These are phyloP conservation scores for Fusarium solani-melongenae DNA, from an alignment of 2,329 filamentous ascomycete genomes.

Conservation along the genomic window DNA sequence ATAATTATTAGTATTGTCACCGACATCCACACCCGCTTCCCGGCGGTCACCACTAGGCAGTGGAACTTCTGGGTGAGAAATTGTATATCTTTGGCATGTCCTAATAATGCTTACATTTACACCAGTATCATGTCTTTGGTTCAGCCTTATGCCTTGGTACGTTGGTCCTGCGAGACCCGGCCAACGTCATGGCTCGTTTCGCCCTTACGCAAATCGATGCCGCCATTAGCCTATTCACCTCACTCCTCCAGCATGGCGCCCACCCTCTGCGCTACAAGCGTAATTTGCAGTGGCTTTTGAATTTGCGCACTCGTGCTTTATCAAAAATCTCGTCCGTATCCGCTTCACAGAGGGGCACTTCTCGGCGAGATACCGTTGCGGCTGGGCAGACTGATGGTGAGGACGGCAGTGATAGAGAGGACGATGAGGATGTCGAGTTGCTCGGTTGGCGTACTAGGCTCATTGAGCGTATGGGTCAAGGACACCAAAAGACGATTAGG, in stretches of 20 bases:
- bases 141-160: constrained; percentile 4
- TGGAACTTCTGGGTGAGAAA: constrained; percentile 7
- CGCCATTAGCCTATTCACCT: constrained; percentile 5
- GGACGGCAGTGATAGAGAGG: neutral
- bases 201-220: constrained; percentile 3
- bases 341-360: neutral
- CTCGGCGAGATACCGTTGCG: neutral
- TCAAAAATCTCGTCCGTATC: neutral
- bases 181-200: constrained; percentile 1
- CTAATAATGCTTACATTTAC: neutral
- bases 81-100: neutral
- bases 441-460: constrained; percentile 10
- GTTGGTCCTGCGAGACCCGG: neutral
- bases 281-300: constrained; percentile 5
- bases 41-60: neutral
- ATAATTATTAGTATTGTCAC: constrained; percentile 5
- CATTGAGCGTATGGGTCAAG: constrained; percentile 6
- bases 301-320: constrained; percentile 1
- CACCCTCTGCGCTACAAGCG: constrained; percentile 2
- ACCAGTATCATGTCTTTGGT: constrained; percentile 2
- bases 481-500: constrained; percentile 2
- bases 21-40: constrained; percentile 6
- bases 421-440: constrained; percentile 5
- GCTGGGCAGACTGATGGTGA: neutral
- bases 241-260: neutral